Conservation (phyloP, 352 stramenopile species). For the Globisporangium cystogenes region DNA sequence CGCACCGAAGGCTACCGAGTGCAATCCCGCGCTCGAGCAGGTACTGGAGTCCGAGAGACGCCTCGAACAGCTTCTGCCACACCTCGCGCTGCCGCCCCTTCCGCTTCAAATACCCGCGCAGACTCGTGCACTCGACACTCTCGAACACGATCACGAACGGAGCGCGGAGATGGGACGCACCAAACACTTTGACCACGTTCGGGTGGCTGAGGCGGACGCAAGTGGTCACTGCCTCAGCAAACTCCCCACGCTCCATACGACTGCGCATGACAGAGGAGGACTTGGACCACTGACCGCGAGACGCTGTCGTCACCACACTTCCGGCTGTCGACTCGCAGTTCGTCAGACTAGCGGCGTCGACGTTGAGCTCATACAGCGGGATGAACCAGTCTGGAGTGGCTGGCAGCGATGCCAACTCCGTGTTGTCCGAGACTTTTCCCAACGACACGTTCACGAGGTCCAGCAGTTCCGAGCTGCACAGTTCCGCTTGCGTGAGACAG, state of each 20-base stretch:
- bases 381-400: slow-evolving; percentile 38
- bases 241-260: not conserved
- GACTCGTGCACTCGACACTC: not conserved
- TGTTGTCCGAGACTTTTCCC: not conserved
- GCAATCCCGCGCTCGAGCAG: slow-evolving; percentile 1
- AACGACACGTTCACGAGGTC: not conserved
- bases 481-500: not conserved
- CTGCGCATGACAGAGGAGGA: slow-evolving; percentile 25
- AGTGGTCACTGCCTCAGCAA: not conserved
- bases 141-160: not conserved
- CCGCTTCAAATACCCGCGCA: slow-evolving; percentile 1
- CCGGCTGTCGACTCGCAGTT: not conserved
- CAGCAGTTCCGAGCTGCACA: not conserved
- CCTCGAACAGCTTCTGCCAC: slow-evolving; percentile 7
- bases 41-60: slow-evolving; percentile 28
- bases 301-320: not conserved
- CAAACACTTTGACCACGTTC: slow-evolving; percentile 15
- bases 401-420: not conserved
- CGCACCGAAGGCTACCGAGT: not conserved
- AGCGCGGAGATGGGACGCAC: slow-evolving; percentile 11
- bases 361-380: slow-evolving; percentile 83
- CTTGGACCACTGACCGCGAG: slow-evolving; percentile 21
- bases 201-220: slow-evolving; percentile 30
- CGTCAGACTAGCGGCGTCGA: slow-evolving; percentile 33
- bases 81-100: not conserved